These are phyloP conservation scores for Sphaerulina musiva DNA, from an alignment of 2,329 filamentous ascomycete genomes.

Conservation along the genomic window DNA sequence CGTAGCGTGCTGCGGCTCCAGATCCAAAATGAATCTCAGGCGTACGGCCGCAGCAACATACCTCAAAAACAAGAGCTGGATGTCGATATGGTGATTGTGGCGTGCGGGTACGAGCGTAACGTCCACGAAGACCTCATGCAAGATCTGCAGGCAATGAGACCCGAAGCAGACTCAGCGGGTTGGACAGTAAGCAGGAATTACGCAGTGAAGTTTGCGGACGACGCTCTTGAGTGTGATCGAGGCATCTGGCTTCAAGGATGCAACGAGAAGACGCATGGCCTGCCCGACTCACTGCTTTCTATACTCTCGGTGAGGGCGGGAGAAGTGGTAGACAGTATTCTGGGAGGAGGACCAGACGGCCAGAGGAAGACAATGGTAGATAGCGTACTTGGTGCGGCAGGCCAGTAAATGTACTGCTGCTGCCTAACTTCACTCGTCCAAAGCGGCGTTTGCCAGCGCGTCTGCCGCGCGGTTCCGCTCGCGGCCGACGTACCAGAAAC, in stretches of 20 bases:
- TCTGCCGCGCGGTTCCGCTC: not conserved
- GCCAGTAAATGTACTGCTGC: too few species aligned
- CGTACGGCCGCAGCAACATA: slow-evolving; percentile 38
- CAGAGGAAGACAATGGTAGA: not conserved
- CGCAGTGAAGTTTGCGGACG: slow-evolving; percentile 61
- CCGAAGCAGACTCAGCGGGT: slow-evolving; percentile 41
- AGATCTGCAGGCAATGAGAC: slow-evolving; percentile 59
- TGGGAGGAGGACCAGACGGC: slow-evolving; percentile 23
- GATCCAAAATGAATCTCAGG: slow-evolving; percentile 47
- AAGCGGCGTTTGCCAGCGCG: slow-evolving; percentile 1
- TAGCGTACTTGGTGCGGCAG: not conserved
- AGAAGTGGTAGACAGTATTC: slow-evolving; percentile 35
- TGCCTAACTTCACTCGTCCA: not conserved
- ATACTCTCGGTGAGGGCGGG: slow-evolving; percentile 34
- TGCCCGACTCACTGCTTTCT: slow-evolving; percentile 41
- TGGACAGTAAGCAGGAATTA: slow-evolving; percentile 77
- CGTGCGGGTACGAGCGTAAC: slow-evolving; percentile 76
- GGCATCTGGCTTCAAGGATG: slow-evolving; percentile 92
- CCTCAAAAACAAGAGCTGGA: slow-evolving; percentile 53
- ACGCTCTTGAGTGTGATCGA: slow-evolving; percentile 61
- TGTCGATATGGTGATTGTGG: slow-evolving; percentile 75
- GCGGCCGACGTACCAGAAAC: not conserved
- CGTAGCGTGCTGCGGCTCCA: slow-evolving; percentile 51
- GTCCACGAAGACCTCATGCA: slow-evolving; percentile 72
- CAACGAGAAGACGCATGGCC: slow-evolving; percentile 85